phyloP scores from a whole-genome alignment of 1,139 yeast genomes.

The Sugiyamaella xylanicola region DNA sequence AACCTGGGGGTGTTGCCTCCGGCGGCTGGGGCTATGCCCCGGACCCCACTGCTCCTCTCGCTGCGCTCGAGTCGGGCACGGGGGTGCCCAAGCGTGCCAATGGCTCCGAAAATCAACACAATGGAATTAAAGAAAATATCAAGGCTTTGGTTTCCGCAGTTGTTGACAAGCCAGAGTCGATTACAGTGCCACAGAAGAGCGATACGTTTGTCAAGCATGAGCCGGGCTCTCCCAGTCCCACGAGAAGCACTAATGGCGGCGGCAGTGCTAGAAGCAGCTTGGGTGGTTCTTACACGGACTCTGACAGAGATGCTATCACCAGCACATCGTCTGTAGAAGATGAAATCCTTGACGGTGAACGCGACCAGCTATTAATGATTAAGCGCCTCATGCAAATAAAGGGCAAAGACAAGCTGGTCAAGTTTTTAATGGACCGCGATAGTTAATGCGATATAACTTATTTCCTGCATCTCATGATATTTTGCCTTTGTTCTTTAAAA shows the following conservation, averaged over 20 bases:
- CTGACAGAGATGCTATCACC: slow-evolving; percentile 6
- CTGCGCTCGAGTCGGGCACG: too few species aligned
- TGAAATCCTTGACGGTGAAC: slow-evolving; percentile 44
- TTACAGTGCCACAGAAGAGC: not conserved
- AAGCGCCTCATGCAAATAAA: slow-evolving; percentile 64
- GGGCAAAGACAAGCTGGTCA: slow-evolving; percentile 66
- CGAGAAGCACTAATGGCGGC: slow-evolving; percentile 5
- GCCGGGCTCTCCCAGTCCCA: slow-evolving; percentile 13
- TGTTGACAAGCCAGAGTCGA: slow-evolving; percentile 18
- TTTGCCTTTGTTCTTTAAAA: not conserved
- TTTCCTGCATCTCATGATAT: not conserved
- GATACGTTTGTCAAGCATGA: not conserved
- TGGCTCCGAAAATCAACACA: too few species aligned
- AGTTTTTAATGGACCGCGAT: slow-evolving; percentile 44
- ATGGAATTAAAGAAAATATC: slow-evolving; percentile 37
- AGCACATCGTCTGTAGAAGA: slow-evolving; percentile 27
- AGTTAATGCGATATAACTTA: not conserved
- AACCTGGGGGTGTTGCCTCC: too few species aligned
- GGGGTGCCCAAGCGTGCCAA: too few species aligned
- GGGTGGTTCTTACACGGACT: slow-evolving; percentile 13
- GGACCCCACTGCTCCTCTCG: too few species aligned
- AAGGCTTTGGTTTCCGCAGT: slow-evolving; percentile 48
- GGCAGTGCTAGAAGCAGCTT: slow-evolving; percentile 19
- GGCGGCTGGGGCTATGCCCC: too few species aligned
- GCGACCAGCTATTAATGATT: slow-evolving; percentile 57